Evolutionary conservation across 331 rosid genomes (phyloP), one percentile per base, ranked within the genome.

Genomic region (Acacia concinna): DNA sequence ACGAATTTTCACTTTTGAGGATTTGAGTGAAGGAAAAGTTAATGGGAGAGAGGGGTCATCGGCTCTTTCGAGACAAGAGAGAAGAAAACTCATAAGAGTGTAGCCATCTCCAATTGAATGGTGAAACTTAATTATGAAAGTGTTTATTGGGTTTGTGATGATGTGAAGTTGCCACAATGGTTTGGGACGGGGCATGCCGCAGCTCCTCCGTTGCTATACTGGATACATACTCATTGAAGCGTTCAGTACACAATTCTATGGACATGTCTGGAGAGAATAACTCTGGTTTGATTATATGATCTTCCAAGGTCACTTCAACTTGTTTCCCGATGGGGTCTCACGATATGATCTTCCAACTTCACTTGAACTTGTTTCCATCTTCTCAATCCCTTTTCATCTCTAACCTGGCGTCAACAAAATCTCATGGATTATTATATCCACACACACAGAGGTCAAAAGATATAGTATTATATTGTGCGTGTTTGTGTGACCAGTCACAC

Each of bases 91-190:
- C 88, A 84, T 84, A 5, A 84, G 52, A 30, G 85, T 38, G 75
- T 68, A 84, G 43, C 86, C 90, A 79, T 87, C 88, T 4, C 86
- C 88, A 44, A 87, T 72, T 10, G 90, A 65, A 72, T 81, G 90
- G 75, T 84, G 88, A 72, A 81, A 18, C 44, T 80, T 87, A 44
- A 84, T 59, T 4, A 85, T 13, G 11, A 85, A 0, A 6, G 63
- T 66, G 27, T 51, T 74, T 1, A 86, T 77, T 65, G 87, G 81
- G 52, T 81, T 81, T 18, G 69, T 78, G 27, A 88, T 1, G 1
- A 83, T 8, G 52, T 88, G 91, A 40, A 83, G 1, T 81, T 81
- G 83, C 91, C 91, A 88, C 5, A 85, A 40, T 15, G 89, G 89
- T 60, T 64, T 88, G 20, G 32, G 32, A 28, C 76, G 54, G 4